These are phyloP conservation scores for Tetraselmis striata DNA, from an alignment of 139 green algal species.

Conservation along the genomic window DNA sequence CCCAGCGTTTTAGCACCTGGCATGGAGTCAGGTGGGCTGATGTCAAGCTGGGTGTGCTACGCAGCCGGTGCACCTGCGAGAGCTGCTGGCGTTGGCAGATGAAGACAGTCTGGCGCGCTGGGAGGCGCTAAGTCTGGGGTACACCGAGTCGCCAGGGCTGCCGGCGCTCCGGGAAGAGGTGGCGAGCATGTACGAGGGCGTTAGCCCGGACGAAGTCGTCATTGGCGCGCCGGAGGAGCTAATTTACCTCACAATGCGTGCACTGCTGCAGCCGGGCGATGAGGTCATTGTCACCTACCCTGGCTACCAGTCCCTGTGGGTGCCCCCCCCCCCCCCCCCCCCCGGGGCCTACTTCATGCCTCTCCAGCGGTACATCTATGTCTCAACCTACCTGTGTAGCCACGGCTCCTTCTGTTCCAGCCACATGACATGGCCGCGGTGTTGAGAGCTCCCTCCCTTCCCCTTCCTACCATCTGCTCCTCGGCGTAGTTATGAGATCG, in stretches of 20 bases:
- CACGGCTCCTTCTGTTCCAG: too few species aligned
- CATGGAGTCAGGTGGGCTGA: too few species aligned
- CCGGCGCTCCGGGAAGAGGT: conserved; percentile 44
- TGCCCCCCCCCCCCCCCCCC: not conserved
- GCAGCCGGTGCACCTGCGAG: conserved; percentile 35
- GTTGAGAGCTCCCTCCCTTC: too few species aligned
- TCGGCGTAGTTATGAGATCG: conserved; percentile 36
- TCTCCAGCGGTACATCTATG: too few species aligned
- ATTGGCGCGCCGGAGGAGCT: conserved; percentile 43
- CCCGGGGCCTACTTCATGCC: too few species aligned
- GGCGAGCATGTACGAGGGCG: conserved; percentile 23
- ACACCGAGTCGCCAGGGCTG: conserved; percentile 55
- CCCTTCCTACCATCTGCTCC: too few species aligned
- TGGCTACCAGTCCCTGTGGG: conserved; percentile 64
- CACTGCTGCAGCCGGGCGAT: conserved; percentile 60
- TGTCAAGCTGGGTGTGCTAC: too few species aligned
- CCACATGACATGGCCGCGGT: too few species aligned
- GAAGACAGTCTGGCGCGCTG: conserved; percentile 31
- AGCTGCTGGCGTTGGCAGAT: conserved; percentile 46
- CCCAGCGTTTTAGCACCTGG: too few species aligned
- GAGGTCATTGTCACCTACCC: conserved; percentile 50
- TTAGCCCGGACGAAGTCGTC: conserved; percentile 34
- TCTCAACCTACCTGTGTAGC: too few species aligned
- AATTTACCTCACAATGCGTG: conserved; percentile 60
- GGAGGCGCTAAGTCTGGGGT: conserved; percentile 40